These are phyloP conservation scores for Dioszegia crocea DNA, from an alignment of 768 basidiomycete genomes.

Conservation along the genomic window DNA sequence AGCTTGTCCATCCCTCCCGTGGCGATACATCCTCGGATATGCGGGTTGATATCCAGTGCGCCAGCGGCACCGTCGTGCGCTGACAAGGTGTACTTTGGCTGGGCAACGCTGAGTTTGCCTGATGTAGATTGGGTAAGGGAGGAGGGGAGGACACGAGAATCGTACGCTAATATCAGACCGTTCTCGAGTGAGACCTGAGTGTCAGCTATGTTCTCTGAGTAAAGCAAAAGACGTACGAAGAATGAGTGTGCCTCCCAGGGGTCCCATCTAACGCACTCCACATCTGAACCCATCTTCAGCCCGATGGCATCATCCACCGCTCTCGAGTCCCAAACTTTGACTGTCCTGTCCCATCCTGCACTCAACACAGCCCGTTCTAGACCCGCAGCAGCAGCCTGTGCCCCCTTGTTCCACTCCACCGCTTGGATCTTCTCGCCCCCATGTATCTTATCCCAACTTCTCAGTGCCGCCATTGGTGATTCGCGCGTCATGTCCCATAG, in stretches of 20 bases:
- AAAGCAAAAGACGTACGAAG: slow-evolving; percentile 59
- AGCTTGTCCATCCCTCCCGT: slow-evolving; percentile 90
- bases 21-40: slow-evolving; percentile 80
- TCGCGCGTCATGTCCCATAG: slow-evolving; percentile 86
- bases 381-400: slow-evolving; percentile 40
- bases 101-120: slow-evolving; percentile 51
- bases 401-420: slow-evolving; percentile 80
- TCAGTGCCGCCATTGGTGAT: slow-evolving; percentile 60
- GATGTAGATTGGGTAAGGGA: slow-evolving; percentile 7
- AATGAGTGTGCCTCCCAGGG: slow-evolving; percentile 85
- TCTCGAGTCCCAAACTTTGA: slow-evolving; percentile 88
- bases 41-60: slow-evolving; percentile 83
- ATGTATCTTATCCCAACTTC: slow-evolving; percentile 63
- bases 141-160: slow-evolving; percentile 65
- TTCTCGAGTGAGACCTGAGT: slow-evolving; percentile 67
- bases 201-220: neutral
- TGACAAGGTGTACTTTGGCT: slow-evolving; percentile 68
- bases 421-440: slow-evolving; percentile 92
- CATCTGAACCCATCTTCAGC: slow-evolving; percentile 81
- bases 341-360: slow-evolving; percentile 90
- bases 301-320: slow-evolving; percentile 76
- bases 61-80: slow-evolving; percentile 90
- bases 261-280: slow-evolving; percentile 92
- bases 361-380: slow-evolving; percentile 87
- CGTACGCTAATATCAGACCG: slow-evolving; percentile 86